Evolutionary conservation across 2,329 filamentous ascomycete species (phyloP), one percentile per base, ranked within the genome.

Genomic region (Harringtonia aguacate): DNA sequence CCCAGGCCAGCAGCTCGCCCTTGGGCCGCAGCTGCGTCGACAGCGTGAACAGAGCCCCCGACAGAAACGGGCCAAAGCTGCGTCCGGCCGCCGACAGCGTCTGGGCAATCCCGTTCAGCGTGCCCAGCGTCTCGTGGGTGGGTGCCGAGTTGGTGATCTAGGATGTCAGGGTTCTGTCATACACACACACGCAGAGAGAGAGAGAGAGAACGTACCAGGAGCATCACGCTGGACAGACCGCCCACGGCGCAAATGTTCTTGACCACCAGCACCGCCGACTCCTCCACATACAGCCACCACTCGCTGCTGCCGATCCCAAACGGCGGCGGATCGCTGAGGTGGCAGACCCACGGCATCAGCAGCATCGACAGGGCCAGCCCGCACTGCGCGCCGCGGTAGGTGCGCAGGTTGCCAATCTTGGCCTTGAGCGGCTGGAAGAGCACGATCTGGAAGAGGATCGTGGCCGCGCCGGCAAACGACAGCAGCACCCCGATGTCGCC

Each of bases 61-160:
- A 92, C 1, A 94, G 68, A 52, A 97, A 89, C 0, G 92, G 92
- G 0, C 92, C 92, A 1, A 87, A 75, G 36, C 89, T 88, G 47
- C 92, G 80, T 9, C 92, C 92, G 0, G 86, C 86, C 0, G 92
- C 92, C 0, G 87, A 94, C 0, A 98, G 77, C 0, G 88, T 95
- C 62, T 98, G 92, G 0, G 92, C 92, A 28, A 97, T 75, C 10
- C 92, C 92, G 56, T 98, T 95, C 22, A 98, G 72, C 0, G 86
- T 88, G 4, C 92, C 92, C 0, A 98, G 74, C 1, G 86, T 88
- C 6, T 84, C 80, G 60, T 90, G 77, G 8, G 89, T 87, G 0
- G 88, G 86, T 0, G 88, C 86, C 1, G 86, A 94, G 55, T 98
- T 98, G 31, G 88, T 97, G 52, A 98, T 89, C 85, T 90, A 29